Evolutionary conservation across 805 yeast genomes (phyloP).

Genomic region (Kregervanrija fluxuum): DNA sequence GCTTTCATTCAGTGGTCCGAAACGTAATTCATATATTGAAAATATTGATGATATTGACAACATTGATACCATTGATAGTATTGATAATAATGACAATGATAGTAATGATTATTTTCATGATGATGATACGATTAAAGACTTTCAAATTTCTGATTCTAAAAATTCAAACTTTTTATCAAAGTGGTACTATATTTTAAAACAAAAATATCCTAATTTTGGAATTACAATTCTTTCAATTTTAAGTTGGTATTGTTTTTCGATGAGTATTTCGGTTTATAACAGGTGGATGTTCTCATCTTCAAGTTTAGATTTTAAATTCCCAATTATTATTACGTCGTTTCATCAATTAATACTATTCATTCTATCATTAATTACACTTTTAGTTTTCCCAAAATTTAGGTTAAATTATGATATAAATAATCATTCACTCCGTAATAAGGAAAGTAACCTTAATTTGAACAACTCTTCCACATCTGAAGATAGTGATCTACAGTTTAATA

Average conservation of each 20-base stretch:
- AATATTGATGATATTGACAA: too few species aligned
- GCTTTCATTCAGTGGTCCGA: too few species aligned
- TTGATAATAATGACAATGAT: too few species aligned
- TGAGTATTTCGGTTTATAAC: slow-evolving; percentile 73
- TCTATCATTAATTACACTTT: slow-evolving; percentile 41
- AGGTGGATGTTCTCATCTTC: slow-evolving; percentile 91
- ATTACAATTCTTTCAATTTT: slow-evolving; percentile 23
- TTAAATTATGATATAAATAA: slow-evolving; percentile 24
- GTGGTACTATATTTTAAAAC: slow-evolving; percentile 7
- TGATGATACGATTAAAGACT: too few species aligned
- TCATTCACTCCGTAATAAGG: background rate
- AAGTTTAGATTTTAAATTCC: slow-evolving; percentile 72
- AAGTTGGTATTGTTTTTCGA: slow-evolving; percentile 62
- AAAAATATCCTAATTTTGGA: slow-evolving; percentile 22
- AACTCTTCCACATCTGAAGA: slow-evolving; percentile 14
- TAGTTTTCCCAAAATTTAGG: slow-evolving; percentile 41
- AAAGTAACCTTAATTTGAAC: background rate
- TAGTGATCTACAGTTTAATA: slow-evolving; percentile 1
- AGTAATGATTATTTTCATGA: too few species aligned
- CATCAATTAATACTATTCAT: slow-evolving; percentile 71
- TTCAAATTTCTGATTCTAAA: background rate
- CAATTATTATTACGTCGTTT: slow-evolving; percentile 73
- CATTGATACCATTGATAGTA: too few species aligned
- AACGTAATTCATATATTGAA: too few species aligned
- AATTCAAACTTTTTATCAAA: background rate